Evolutionary conservation across 441 rosid species (phyloP).

Genomic region (Pelargonium cotyledonis): DNA sequence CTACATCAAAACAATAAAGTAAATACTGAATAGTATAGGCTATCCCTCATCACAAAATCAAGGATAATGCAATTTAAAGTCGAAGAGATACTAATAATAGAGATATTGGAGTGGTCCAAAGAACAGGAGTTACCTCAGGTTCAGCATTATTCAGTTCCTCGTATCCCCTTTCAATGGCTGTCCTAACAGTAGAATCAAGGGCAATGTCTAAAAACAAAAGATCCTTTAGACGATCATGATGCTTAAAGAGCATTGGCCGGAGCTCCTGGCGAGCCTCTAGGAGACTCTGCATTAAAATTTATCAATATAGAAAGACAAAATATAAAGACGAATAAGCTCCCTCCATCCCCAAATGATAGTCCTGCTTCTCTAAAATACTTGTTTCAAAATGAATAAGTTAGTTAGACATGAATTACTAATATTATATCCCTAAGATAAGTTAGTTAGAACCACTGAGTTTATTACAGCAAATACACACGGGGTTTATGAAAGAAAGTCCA

Average conservation of each 20-base stretch:
- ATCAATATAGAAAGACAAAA: conserved; percentile 7
- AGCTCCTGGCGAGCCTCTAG: conserved; percentile 98
- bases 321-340: not conserved
- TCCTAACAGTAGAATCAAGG: conserved; percentile 91
- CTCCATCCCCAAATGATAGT: too few species aligned
- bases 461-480: too few species aligned
- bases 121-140: conserved; percentile 57
- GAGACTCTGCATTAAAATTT: conserved; percentile 53
- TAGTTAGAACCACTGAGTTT: too few species aligned
- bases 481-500: too few species aligned
- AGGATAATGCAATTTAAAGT: conserved; percentile 10
- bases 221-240: conserved; percentile 84
- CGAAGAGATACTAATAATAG: conserved; percentile 8
- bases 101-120: conserved; percentile 6
- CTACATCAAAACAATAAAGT: too few species aligned
- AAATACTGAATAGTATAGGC: not conserved
- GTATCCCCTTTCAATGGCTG: conserved; percentile 92
- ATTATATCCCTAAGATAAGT: too few species aligned
- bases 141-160: conserved; percentile 73
- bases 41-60: not conserved
- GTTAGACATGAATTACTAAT: too few species aligned
- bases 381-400: too few species aligned
- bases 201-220: conserved; percentile 85
- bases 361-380: too few species aligned
- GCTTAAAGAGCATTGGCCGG: conserved; percentile 60